Percentiles rank a stretch among this genome's conserved stretches.
Evolutionary conservation across 2,329 filamentous ascomycete species (phyloP).

Genomic region (Colletotrichum orchidophilum): DNA sequence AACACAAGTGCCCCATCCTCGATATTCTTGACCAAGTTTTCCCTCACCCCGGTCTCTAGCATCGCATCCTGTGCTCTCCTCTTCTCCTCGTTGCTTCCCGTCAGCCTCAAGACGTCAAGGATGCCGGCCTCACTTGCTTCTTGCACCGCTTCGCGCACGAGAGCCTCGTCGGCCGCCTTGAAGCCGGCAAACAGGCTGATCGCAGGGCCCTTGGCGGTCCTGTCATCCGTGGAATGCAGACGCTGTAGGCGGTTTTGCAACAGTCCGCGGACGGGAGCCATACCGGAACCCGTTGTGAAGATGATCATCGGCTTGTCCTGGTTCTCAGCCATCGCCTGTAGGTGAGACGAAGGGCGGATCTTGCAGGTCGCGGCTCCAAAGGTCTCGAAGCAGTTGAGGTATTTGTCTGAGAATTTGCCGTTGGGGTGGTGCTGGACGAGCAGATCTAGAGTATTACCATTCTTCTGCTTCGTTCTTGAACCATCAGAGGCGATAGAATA

Average conservation of each 20-base stretch:
- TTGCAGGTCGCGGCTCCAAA: constrained; percentile 28
- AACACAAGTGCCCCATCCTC: constrained; percentile 26
- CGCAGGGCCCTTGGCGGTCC: background rate
- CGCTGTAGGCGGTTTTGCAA: constrained; percentile 17
- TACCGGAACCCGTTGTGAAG: constrained; percentile 31
- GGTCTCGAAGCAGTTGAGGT: constrained; percentile 16
- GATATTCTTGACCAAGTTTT: constrained; percentile 19
- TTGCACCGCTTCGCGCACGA: constrained; percentile 27
- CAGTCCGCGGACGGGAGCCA: constrained; percentile 26
- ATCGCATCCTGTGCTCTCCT: constrained; percentile 28
- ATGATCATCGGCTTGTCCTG: constrained; percentile 19
- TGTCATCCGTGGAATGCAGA: background rate
- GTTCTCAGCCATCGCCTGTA: constrained; percentile 16
- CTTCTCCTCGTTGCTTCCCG: constrained; percentile 23
- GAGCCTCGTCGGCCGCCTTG: constrained; percentile 21
- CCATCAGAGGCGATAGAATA: constrained; percentile 29
- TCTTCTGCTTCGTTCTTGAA: background rate
- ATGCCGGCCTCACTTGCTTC: constrained; percentile 23
- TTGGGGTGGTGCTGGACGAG: constrained; percentile 22
- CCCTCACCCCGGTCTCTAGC: constrained; percentile 17
- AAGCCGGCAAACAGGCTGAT: constrained; percentile 33
- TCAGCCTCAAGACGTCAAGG: constrained; percentile 14
- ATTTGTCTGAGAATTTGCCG: constrained; percentile 24
- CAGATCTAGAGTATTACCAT: constrained; percentile 17
- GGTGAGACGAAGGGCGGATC: constrained; percentile 20